Percentiles rank a stretch among this genome's conserved stretches.
Conservation (phyloP, 495 filamentous ascomycete species). For the Xanthoparmelia taractica region DNA sequence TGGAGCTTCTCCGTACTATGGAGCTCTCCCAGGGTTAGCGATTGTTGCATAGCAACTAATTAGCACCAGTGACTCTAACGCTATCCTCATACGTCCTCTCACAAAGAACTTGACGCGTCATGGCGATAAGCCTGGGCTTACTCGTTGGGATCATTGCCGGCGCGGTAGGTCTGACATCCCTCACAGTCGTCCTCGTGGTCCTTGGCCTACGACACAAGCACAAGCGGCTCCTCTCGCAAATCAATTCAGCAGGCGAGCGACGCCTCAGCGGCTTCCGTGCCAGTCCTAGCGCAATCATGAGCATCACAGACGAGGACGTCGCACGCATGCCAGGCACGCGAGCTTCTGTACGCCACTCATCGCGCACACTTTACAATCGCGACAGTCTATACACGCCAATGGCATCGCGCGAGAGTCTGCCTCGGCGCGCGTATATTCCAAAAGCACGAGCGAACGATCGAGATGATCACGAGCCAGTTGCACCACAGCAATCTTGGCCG, state of each 20-base stretch:
- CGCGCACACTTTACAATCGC: constrained; percentile 36
- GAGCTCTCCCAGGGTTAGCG: not conserved
- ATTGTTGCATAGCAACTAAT: not conserved
- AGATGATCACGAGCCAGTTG: constrained; percentile 5
- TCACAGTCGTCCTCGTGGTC: constrained; percentile 32
- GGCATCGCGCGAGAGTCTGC: constrained; percentile 37
- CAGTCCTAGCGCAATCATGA: constrained; percentile 25
- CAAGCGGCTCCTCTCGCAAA: constrained; percentile 31
- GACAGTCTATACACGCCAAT: constrained; percentile 36
- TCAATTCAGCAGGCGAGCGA: constrained; percentile 21
- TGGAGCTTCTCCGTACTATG: not conserved
- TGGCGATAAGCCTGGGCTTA: not conserved
- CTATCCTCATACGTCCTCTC: not conserved
- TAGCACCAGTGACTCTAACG: not conserved
- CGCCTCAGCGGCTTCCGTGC: constrained; percentile 22
- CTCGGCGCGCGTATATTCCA: constrained; percentile 8
- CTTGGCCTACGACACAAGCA: constrained; percentile 39
- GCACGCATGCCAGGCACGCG: constrained; percentile 32
- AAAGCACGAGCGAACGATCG: constrained; percentile 7
- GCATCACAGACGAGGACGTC: constrained; percentile 24
- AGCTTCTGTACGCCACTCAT: constrained; percentile 33
- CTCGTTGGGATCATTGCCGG: constrained; percentile 40
- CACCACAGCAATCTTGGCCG: constrained; percentile 20
- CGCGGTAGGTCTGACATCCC: constrained; percentile 36
- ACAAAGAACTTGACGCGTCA: not conserved